phyloP scores from a whole-genome alignment of 2,329 filamentous ascomycete species.

The Leptographium flavum region DNA sequence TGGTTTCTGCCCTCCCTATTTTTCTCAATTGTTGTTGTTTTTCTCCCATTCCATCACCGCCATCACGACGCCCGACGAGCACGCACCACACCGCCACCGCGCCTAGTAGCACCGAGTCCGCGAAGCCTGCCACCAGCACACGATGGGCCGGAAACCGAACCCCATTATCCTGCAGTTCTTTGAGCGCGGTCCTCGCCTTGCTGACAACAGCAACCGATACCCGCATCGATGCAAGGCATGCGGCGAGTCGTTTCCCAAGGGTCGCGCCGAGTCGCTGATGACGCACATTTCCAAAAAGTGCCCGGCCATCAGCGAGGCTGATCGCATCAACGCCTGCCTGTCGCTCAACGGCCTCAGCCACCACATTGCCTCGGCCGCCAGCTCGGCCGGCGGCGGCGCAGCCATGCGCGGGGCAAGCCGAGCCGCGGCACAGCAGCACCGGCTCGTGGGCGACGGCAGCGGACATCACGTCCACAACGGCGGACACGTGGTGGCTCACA shows the following conservation, averaged over 20 bases:
- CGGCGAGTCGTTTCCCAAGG: conserved; percentile 81
- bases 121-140: conserved; percentile 7
- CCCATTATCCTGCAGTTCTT: conserved; percentile 80
- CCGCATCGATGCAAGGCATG: conserved; percentile 82
- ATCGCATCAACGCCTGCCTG: conserved; percentile 61
- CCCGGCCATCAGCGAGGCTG: conserved; percentile 58
- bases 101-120: not conserved
- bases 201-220: conserved; percentile 83
- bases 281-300: conserved; percentile 79
- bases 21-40: conserved; percentile 4
- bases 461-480: not conserved
- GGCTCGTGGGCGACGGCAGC: not conserved
- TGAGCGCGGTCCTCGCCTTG: conserved; percentile 70
- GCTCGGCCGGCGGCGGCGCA: conserved; percentile 8
- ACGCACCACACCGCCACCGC: conserved; percentile 1
- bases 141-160: conserved; percentile 74
- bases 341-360: conserved; percentile 54
- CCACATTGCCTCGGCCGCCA: conserved; percentile 12
- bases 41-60: conserved; percentile 4
- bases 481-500: not conserved
- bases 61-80: not conserved
- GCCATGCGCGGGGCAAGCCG: not conserved
- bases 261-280: conserved; percentile 68
- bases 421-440: not conserved
- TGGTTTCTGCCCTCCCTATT: conserved; percentile 1